Evolutionary conservation across 2,329 filamentous ascomycete genomes (phyloP), one percentile per base, ranked within the genome.

Genomic region (Colletotrichum musae): DNA sequence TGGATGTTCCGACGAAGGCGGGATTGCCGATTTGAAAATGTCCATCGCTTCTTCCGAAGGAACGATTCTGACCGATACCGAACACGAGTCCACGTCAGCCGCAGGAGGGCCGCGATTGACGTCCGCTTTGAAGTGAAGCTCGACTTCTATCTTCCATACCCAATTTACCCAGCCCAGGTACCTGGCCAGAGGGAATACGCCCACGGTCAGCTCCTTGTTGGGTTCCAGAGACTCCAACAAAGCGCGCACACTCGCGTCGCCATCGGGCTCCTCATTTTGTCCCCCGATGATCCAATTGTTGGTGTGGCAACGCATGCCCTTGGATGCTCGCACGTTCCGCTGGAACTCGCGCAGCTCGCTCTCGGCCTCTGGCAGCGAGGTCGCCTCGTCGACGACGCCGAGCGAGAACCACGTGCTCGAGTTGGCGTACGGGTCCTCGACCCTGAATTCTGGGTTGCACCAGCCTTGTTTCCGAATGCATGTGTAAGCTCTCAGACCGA

Each of bases 401-500:
- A 57, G 10, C 4, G 53, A 41, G 36, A 57, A 57, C 53, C 53
- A 57, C 7, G 53, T 57, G 12, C 36, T 32, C 13, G 53, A 57
- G 4, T 57, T 43, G n/a, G 53, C 53, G n/a, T 57, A 57, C 18
- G 36, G 36, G n/a, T 57, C 53, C 15, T 57, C n/a, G 15, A 13
- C 21, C 24, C 16, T 43, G n/a, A 43, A n/a, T 16, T 26, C 15
- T 4, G 18, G 9, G 53, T 57, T 36, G 39, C 53, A 43, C 36
- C 53, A 24, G 4, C 53, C 53, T 57, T 3, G 4, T 24, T 24
- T 24, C 21, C 21, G 21, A 24, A 24, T 24, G 28, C 28, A 9
- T 32, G 6, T 32, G 28, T 32, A 32, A 32, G 28, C 28, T 7
- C 28, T 7, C 28, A 32, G 28, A 32, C 2, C 28, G 28, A 7